Percentiles rank a stretch among this genome's conserved stretches.
These are phyloP conservation scores for Periconia digitata DNA, from an alignment of 2,329 filamentous ascomycete species.

Conservation along the genomic window DNA sequence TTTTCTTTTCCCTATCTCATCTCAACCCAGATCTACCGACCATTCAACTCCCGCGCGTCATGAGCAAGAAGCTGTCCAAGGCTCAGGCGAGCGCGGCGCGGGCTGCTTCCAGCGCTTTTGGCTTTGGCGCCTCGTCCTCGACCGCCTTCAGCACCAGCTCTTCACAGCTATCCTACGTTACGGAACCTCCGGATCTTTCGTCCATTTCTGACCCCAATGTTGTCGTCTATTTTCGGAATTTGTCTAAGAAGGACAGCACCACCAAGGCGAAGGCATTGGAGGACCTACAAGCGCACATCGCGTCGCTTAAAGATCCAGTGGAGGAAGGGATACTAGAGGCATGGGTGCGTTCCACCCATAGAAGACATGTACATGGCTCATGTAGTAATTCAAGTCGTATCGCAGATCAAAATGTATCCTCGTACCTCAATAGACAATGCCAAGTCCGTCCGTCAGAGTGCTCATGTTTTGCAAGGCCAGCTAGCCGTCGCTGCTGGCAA, in stretches of 20 bases:
- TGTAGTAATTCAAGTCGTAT: conserved; percentile 38
- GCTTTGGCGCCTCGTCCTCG: conserved; percentile 40
- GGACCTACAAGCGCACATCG: conserved; percentile 70
- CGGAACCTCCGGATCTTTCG: conserved; percentile 80
- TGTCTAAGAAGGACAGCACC: conserved; percentile 88
- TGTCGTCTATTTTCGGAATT: conserved; percentile 87
- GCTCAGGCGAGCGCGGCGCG: conserved; percentile 66
- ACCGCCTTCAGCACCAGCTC: conserved; percentile 51
- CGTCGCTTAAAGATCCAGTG: conserved; percentile 61
- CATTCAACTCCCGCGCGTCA: conserved; percentile 29
- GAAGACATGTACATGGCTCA: conserved; percentile 35
- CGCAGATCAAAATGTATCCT: conserved; percentile 80
- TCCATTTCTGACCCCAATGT: conserved; percentile 77
- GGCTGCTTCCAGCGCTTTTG: conserved; percentile 52
- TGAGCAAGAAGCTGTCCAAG: conserved; percentile 64
- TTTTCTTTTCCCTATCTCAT: conserved; percentile 3
- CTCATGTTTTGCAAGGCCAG: conserved; percentile 72
- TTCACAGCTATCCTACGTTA: conserved; percentile 79
- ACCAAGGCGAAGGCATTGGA: conserved; percentile 91
- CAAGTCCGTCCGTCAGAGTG: conserved; percentile 82
- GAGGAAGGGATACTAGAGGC: conserved; percentile 84
- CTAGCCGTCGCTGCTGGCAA: conserved; percentile 66
- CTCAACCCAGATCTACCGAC: neutral
- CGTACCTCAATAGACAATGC: conserved; percentile 87
- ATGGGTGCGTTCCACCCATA: conserved; percentile 66